Conservation (phyloP, 208 protist genomes). For the Angomonas ambiguus region DNA sequence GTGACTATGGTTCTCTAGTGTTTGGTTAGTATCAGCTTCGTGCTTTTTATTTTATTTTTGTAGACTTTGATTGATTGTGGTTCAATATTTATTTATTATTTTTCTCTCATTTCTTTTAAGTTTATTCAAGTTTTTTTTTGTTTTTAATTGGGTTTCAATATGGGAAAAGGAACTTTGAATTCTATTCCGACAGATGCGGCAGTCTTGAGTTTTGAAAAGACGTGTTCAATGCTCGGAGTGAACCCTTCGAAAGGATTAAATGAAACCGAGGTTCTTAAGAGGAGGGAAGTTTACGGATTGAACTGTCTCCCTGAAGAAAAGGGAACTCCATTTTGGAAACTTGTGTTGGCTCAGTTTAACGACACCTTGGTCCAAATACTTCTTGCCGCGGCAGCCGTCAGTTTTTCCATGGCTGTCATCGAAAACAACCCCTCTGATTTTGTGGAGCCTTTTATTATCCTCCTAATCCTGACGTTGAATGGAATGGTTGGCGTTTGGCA, state of each 20-base stretch:
- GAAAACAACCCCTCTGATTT: slow-evolving; percentile 10
- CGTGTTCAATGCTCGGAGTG: slow-evolving; percentile 18
- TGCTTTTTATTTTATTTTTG: slow-evolving; percentile 8
- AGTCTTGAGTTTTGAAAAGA: slow-evolving; percentile 10
- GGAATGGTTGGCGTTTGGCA: not conserved
- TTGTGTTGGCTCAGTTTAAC: not conserved
- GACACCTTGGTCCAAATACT: not conserved
- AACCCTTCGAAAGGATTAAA: not conserved
- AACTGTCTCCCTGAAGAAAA: not conserved
- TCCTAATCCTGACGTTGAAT: not conserved
- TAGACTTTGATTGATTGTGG: too few species aligned
- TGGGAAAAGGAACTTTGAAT: not conserved
- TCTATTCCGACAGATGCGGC: slow-evolving; percentile 22
- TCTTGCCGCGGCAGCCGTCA: not conserved
- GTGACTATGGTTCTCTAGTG: not conserved
- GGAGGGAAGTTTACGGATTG: not conserved
- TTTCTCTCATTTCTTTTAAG: not conserved
- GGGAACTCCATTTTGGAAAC: not conserved
- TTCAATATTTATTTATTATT: not conserved
- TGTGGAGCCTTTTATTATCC: slow-evolving; percentile 5
- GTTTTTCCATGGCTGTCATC: not conserved
- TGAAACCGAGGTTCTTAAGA: not conserved
- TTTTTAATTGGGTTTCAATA: not conserved
- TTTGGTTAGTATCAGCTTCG: not conserved
- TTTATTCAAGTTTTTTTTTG: slow-evolving; percentile 5